A percentile compares a stretch with the other conserved stretches of the same genome.
phyloP scores from a whole-genome alignment of 169 alveolate genomes.

The Babesia ovata region DNA sequence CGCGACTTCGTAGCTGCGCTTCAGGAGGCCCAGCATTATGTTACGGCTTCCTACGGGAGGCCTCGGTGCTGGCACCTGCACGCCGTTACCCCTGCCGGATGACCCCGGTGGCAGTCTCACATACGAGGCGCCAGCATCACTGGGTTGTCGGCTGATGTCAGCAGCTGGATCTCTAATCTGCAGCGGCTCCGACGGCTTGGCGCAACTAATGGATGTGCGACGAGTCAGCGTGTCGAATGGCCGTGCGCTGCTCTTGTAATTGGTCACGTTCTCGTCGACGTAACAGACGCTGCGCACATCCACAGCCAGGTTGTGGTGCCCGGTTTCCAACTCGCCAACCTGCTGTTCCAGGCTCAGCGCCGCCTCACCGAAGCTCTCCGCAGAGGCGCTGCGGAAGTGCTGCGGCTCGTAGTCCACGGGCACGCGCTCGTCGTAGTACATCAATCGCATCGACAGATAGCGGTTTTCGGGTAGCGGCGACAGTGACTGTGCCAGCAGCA shows the following conservation, averaged over 20 bases:
- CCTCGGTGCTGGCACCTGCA: conserved; percentile 2
- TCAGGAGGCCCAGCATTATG: conserved; percentile 29
- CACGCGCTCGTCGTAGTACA: conserved; percentile 81
- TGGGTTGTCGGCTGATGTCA: neutral
- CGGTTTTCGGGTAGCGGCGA: conserved; percentile 82
- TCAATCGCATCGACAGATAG: conserved; percentile 78
- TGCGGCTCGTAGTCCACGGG: conserved; percentile 83
- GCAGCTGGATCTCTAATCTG: neutral
- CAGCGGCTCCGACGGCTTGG: conserved; percentile 17
- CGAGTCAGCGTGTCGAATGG: conserved; percentile 44
- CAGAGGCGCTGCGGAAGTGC: conserved; percentile 76
- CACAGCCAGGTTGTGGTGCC: conserved; percentile 44
- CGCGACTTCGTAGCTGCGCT: conserved; percentile 34
- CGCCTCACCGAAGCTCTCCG: conserved; percentile 63
- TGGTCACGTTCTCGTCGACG: conserved; percentile 39
- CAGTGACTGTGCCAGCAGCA: conserved; percentile 79
- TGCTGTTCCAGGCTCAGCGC: conserved; percentile 68
- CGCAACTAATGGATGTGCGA: conserved; percentile 13
- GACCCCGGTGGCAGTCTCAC: conserved; percentile 12
- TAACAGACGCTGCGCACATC: conserved; percentile 34
- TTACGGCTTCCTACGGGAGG: conserved; percentile 14
- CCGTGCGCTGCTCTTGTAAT: conserved; percentile 16
- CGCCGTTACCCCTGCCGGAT: neutral
- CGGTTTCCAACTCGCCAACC: conserved; percentile 69
- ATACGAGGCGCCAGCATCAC: neutral